Conservation (phyloP, 805 yeast species). For the Lachancea nothofagi region DNA sequence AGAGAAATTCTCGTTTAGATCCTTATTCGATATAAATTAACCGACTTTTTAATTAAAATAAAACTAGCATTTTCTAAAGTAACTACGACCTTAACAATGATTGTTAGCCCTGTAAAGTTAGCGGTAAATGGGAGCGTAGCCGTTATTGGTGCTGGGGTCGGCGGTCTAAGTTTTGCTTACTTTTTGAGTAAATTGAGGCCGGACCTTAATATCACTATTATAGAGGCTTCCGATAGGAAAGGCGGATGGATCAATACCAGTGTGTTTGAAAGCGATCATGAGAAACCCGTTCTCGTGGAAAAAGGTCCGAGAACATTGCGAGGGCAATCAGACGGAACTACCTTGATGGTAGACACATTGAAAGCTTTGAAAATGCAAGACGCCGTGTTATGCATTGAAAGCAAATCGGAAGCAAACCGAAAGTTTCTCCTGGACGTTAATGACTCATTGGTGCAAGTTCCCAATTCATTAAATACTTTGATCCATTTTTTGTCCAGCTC, state of each 20-base stretch:
- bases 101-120: conserved; percentile 17
- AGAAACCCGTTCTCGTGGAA: conserved; percentile 41
- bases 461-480: conserved; percentile 38
- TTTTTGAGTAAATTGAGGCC: conserved; percentile 70
- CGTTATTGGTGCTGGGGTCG: conserved; percentile 82
- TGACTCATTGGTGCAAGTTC: conserved; percentile 49
- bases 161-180: conserved; percentile 73
- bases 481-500: conserved; percentile 37
- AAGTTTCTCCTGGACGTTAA: conserved; percentile 54
- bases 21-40: no score
- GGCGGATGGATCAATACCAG: conserved; percentile 81
- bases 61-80: no score
- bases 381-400: conserved; percentile 54
- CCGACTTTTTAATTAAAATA: no score
- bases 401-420: conserved; percentile 57
- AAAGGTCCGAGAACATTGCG: conserved; percentile 90
- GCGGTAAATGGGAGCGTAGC: conserved; percentile 45
- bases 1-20: no score
- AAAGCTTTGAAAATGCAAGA: conserved; percentile 40
- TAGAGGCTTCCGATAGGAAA: conserved; percentile 47
- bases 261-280: conserved; percentile 30
- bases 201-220: conserved; percentile 58
- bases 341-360: conserved; percentile 59
- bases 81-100: conserved; percentile 17
- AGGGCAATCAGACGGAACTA: conserved; percentile 75